Conservation (phyloP, 202 grass and related monocot genomes). For the Elaeis oleifera region DNA sequence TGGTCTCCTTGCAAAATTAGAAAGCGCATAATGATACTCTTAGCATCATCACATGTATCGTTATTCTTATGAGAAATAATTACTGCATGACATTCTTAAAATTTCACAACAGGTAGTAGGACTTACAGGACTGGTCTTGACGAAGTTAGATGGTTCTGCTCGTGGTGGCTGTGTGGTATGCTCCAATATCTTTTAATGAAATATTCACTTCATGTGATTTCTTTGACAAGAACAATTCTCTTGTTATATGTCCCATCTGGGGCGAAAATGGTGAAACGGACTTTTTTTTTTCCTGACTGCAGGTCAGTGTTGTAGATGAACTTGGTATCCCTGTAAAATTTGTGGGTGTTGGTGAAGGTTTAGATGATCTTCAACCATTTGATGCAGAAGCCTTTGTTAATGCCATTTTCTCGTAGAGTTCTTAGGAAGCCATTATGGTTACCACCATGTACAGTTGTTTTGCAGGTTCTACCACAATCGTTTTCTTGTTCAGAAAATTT, state of each 20-base stretch:
- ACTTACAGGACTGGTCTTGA: slow-evolving; percentile 83
- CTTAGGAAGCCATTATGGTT: background rate
- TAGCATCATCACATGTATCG: background rate
- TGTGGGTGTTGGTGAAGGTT: slow-evolving; percentile 79
- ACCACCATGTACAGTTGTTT: background rate
- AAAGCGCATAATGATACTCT: too few relatives aligned
- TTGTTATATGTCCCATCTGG: too few relatives aligned
- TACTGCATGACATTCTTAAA: background rate
- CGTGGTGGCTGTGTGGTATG: slow-evolving; percentile 88
- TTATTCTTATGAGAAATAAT: background rate
- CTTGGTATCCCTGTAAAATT: slow-evolving; percentile 96
- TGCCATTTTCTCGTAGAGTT: slow-evolving; percentile 75
- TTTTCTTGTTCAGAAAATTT: too few relatives aligned
- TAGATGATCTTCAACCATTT: slow-evolving; percentile 95
- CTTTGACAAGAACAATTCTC: too few relatives aligned
- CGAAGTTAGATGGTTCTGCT: slow-evolving; percentile 76
- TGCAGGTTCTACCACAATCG: background rate
- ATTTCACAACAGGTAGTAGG: slow-evolving; percentile 66
- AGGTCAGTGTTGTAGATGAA: slow-evolving; percentile 96
- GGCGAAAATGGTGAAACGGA: too few relatives aligned
- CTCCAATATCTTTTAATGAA: background rate
- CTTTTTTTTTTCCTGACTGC: slow-evolving; percentile 8
- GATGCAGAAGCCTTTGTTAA: slow-evolving; percentile 85
- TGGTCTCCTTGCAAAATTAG: too few relatives aligned
- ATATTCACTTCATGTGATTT: too few relatives aligned